Conservation (phyloP, 2,329 filamentous ascomycete genomes). For the Epichloe brachyelytri region DNA sequence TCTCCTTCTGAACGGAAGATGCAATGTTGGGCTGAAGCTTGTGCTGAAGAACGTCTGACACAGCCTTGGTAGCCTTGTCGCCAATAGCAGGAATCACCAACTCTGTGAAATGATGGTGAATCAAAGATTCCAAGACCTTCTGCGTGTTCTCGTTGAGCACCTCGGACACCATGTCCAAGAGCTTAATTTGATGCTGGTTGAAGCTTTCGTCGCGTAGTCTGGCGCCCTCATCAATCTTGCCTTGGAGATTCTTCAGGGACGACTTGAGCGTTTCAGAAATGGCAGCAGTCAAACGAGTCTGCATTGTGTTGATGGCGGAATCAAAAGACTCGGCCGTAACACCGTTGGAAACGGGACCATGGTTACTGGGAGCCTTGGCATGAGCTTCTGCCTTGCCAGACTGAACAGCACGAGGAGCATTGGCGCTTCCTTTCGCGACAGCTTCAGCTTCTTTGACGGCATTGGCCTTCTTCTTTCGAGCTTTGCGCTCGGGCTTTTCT, state of each 20-base stretch:
- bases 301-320: conserved; percentile 39
- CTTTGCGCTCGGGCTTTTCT: conserved; percentile 51
- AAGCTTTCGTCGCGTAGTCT: conserved; percentile 38
- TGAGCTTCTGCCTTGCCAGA: conserved; percentile 16
- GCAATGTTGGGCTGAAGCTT: conserved; percentile 54
- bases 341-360: conserved; percentile 11
- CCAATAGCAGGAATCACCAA: conserved; percentile 64
- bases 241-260: conserved; percentile 47
- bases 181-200: conserved; percentile 37
- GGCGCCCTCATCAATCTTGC: conserved; percentile 53
- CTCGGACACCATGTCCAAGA: conserved; percentile 45
- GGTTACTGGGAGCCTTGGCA: conserved; percentile 18
- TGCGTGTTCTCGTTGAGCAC: conserved; percentile 51
- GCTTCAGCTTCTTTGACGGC: conserved; percentile 31
- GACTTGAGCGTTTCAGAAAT: conserved; percentile 40
- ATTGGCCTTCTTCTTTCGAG: conserved; percentile 54
- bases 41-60: conserved; percentile 59
- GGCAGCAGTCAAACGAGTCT: conserved; percentile 35
- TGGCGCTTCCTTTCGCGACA: conserved; percentile 27
- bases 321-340: conserved; percentile 37
- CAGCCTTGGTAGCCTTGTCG: conserved; percentile 50
- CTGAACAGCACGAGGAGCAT: conserved; percentile 20
- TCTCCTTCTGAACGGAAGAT: conserved; percentile 56
- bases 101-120: conserved; percentile 61
- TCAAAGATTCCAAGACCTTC: conserved; percentile 63